Evolutionary conservation across 2,329 filamentous ascomycete genomes (phyloP).

Genomic region (Verticillium alfalfae): DNA sequence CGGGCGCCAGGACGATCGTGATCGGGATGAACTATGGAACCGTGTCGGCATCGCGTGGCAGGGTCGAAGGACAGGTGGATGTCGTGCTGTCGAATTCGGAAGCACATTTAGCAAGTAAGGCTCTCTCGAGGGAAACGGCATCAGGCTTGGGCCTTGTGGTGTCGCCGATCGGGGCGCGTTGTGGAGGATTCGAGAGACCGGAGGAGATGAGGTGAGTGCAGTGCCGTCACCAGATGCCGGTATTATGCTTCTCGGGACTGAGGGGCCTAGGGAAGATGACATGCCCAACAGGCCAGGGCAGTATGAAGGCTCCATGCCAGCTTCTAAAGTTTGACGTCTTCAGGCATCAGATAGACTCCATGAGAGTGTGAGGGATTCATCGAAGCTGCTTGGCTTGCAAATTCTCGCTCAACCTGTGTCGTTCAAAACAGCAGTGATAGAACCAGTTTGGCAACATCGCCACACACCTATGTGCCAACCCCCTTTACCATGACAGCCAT

Average conservation of each 20-base stretch:
- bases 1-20: constrained; percentile 56
- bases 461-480: background rate
- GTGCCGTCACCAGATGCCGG: constrained; percentile 40
- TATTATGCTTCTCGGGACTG: constrained; percentile 63
- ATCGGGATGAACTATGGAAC: constrained; percentile 69
- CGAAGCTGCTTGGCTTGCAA: no score
- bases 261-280: constrained; percentile 40
- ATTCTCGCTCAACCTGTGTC: no score
- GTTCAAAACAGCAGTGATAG: background rate
- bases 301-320: background rate
- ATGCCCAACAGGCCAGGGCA: background rate
- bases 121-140: background rate
- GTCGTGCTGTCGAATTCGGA: constrained; percentile 58
- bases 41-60: constrained; percentile 61
- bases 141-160: constrained; percentile 52
- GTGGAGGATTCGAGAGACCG: background rate
- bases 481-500: background rate
- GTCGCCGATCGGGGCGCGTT: constrained; percentile 54
- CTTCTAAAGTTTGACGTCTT: background rate
- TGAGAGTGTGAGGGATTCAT: no score
- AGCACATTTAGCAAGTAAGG: constrained; percentile 37
- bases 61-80: constrained; percentile 48
- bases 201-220: constrained; percentile 24
- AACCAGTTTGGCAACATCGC: no score
- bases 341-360: background rate